Conservation (phyloP, 2,329 filamentous ascomycete genomes). For the Hirsutella rhossiliensis region DNA sequence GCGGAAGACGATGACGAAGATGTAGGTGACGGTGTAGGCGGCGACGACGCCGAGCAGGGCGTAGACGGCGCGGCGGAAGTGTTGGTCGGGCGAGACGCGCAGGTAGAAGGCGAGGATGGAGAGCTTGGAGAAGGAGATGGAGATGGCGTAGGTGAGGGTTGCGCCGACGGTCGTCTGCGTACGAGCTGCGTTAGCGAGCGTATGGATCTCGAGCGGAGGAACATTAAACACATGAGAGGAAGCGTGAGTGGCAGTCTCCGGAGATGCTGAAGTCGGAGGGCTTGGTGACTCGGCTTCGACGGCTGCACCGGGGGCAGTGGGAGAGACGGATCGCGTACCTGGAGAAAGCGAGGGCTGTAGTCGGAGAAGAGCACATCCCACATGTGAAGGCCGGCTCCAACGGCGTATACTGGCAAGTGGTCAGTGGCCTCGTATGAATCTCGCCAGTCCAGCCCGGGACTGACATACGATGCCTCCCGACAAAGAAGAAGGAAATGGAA, state of each 20-base stretch:
- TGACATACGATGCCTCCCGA: constrained; percentile 11
- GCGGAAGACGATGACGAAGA: constrained; percentile 25
- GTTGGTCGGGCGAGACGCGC: constrained; percentile 19
- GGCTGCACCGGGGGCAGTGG: not conserved
- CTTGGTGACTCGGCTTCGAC: not conserved
- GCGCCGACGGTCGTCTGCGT: constrained; percentile 19
- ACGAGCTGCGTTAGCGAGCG: not conserved
- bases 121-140: constrained; percentile 2
- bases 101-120: constrained; percentile 24
- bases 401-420: constrained; percentile 8
- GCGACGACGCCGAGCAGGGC: constrained; percentile 20
- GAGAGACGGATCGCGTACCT: constrained; percentile 4
- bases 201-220: no score
- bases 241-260: no score
- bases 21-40: constrained; percentile 27
- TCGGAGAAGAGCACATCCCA: constrained; percentile 12
- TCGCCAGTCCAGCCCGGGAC: rapidly evolving
- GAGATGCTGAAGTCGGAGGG: no score
- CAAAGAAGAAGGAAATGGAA: constrained; percentile 11
- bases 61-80: constrained; percentile 11
- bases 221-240: no score
- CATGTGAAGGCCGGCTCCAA: constrained; percentile 16
- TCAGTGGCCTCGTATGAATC: not conserved
- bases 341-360: constrained; percentile 13
- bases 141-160: constrained; percentile 23